These are phyloP conservation scores for Yamadazyma triangularis DNA, from an alignment of 1,139 yeast genomes.

Conservation along the genomic window DNA sequence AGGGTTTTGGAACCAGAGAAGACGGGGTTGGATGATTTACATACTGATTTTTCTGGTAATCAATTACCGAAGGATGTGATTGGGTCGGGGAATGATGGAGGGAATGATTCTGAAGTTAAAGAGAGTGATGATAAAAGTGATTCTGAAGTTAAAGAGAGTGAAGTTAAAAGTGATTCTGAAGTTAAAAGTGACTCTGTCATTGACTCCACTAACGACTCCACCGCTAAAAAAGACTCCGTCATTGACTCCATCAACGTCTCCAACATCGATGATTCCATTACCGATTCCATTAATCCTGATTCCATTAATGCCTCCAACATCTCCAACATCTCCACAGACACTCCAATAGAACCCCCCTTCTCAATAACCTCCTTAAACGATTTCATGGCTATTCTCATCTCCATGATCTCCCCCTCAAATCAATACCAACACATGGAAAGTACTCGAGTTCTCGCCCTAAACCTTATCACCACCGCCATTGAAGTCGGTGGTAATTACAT, in stretches of 20 bases:
- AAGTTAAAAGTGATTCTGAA: not conserved
- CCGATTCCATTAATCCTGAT: no score
- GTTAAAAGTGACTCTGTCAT: not conserved
- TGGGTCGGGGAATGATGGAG: constrained; percentile 29
- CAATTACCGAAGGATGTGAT: constrained; percentile 38
- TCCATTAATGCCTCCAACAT: not conserved
- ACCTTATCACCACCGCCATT: constrained; percentile 70
- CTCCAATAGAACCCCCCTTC: constrained; percentile 40
- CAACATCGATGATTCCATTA: no score
- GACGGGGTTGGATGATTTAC: constrained; percentile 23
- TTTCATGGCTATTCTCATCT: constrained; percentile 69
- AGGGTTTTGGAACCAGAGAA: constrained; percentile 52
- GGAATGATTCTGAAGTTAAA: not conserved
- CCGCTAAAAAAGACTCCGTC: not conserved
- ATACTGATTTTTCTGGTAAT: constrained; percentile 31
- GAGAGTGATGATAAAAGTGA: not conserved
- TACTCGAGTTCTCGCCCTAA: constrained; percentile 78
- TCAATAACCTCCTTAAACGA: constrained; percentile 69
- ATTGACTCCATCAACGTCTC: no score
- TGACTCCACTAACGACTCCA: not conserved
- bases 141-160: not conserved
- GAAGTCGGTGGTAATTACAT: constrained; percentile 76
- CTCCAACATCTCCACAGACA: no score
- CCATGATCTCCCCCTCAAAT: constrained; percentile 78
- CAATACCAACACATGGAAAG: constrained; percentile 84